Percentiles rank a stretch among this genome's conserved stretches.
Conservation (phyloP, 495 filamentous ascomycete genomes). For the Neurospora cerealis region DNA sequence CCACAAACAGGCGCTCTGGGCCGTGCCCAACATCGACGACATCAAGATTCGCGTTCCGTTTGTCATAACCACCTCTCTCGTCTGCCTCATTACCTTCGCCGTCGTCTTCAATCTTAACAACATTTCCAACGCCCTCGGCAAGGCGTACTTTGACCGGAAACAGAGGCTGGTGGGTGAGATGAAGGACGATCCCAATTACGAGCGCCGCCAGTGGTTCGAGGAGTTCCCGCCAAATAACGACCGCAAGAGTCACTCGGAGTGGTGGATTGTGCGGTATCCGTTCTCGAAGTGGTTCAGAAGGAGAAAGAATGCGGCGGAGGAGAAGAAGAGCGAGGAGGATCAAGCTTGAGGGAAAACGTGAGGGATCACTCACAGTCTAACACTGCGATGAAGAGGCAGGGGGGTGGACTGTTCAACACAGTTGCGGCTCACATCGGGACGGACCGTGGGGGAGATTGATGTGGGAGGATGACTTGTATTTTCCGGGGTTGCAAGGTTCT, state of each 20-base stretch:
- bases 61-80: neutral
- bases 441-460: neutral
- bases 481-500: neutral
- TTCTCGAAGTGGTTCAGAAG: neutral
- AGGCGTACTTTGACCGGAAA: neutral
- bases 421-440: neutral
- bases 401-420: neutral
- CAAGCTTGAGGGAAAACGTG: neutral
- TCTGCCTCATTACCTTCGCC: neutral
- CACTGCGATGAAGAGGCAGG: too few relatives aligned
- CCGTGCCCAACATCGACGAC: constrained; percentile 4
- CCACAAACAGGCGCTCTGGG: constrained; percentile 6
- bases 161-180: neutral
- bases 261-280: neutral
- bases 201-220: neutral
- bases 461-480: neutral
- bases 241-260: neutral
- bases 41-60: neutral
- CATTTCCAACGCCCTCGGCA: neutral
- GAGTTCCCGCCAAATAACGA: neutral
- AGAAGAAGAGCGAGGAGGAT: neutral
- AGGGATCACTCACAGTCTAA: neutral
- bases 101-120: constrained; percentile 7
- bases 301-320: neutral
- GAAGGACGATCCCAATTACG: neutral